phyloP scores from a whole-genome alignment of 768 basidiomycete genomes.

The Pisolithus microcarpus region DNA sequence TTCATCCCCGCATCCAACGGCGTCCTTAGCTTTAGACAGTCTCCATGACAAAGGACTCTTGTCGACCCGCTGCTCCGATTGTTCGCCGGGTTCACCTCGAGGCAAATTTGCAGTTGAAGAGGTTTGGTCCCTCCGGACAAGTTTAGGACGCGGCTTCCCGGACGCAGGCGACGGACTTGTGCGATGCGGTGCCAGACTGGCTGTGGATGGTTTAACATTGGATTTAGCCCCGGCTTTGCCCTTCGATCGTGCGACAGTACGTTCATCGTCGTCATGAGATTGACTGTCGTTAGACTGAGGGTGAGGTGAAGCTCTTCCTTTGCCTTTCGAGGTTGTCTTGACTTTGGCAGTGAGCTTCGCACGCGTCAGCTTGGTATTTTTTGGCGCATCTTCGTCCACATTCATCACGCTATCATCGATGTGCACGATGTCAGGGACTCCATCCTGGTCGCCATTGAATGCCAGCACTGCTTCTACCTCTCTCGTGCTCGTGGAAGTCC shows the following conservation, averaged over 20 bases:
- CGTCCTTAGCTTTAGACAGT: not conserved
- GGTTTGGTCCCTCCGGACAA: slow-evolving; percentile 2
- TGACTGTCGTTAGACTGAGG: not conserved
- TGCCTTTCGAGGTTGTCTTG: not conserved
- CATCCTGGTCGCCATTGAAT: slow-evolving; percentile 8
- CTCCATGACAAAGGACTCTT: not conserved
- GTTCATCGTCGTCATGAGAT: not conserved
- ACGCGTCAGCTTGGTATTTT: not conserved
- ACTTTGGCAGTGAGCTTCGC: not conserved
- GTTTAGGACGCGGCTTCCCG: not conserved
- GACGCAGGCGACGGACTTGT: not conserved
- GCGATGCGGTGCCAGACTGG: not conserved
- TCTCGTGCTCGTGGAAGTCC: slow-evolving; percentile 15
- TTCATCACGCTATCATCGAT: not conserved
- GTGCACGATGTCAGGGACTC: not conserved
- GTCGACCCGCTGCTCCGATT: not conserved
- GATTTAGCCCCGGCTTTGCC: not conserved
- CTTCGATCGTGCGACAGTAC: not conserved
- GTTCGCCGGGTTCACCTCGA: not conserved
- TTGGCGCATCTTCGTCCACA: slow-evolving; percentile 4
- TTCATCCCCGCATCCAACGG: not conserved
- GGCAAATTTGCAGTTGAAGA: not conserved
- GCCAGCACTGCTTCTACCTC: slow-evolving; percentile 23
- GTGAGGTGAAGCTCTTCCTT: not conserved
- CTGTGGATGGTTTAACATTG: not conserved